These are phyloP conservation scores for Aureobasidium sp. DNA, from an alignment of 2,329 filamentous ascomycete species.

Conservation along the genomic window DNA sequence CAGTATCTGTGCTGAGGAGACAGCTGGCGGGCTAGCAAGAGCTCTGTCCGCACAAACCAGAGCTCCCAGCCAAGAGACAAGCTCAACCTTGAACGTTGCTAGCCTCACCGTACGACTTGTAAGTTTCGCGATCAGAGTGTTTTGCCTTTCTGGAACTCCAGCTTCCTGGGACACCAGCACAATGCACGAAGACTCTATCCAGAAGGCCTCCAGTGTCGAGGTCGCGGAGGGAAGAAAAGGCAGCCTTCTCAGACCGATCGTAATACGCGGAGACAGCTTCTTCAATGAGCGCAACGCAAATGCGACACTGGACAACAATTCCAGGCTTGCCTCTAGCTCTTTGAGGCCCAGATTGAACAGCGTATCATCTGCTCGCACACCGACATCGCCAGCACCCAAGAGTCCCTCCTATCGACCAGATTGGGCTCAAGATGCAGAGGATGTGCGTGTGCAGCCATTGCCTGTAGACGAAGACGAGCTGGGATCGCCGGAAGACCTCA, in stretches of 20 bases:
- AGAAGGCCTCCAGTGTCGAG: neutral
- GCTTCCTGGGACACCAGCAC: neutral
- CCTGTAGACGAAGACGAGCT: neutral
- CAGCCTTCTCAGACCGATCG: neutral
- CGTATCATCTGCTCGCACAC: neutral
- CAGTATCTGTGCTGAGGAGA: neutral
- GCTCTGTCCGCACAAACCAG: neutral
- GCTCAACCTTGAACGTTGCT: neutral
- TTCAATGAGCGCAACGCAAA: neutral
- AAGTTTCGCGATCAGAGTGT: neutral
- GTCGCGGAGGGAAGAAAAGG: neutral
- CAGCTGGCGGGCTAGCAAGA: neutral
- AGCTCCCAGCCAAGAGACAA: neutral
- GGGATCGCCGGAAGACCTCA: conserved; percentile 26
- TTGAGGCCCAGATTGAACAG: neutral
- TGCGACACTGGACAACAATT: neutral
- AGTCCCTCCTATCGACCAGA: neutral
- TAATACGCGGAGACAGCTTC: neutral
- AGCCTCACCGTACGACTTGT: neutral
- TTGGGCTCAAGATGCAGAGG: neutral
- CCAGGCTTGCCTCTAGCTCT: neutral
- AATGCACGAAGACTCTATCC: neutral
- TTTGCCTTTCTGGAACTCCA: neutral
- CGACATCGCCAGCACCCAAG: neutral
- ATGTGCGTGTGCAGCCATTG: neutral